These are phyloP conservation scores for Yamadazyma pseudoaaseri DNA, from an alignment of 1,139 yeast genomes.

Conservation along the genomic window DNA sequence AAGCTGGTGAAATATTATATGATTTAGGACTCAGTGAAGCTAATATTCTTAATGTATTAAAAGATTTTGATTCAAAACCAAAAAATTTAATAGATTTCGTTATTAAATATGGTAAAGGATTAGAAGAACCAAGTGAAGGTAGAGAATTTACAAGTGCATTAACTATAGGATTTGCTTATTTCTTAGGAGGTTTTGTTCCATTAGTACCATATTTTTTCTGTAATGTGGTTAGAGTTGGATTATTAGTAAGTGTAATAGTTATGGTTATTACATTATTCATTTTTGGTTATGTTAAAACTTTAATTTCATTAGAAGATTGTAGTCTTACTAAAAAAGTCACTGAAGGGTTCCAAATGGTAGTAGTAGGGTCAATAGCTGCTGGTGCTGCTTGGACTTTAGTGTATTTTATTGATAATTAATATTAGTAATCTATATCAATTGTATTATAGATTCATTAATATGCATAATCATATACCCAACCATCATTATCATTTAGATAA, in stretches of 20 bases:
- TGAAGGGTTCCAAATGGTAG: slow-evolving; percentile 89
- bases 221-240: slow-evolving; percentile 68
- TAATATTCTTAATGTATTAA: slow-evolving; percentile 63
- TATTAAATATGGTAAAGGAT: slow-evolving; percentile 69
- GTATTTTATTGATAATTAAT: slow-evolving; percentile 57
- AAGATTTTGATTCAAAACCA: slow-evolving; percentile 69
- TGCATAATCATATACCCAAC: no score
- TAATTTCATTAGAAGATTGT: slow-evolving; percentile 76
- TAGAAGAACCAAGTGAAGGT: slow-evolving; percentile 80
- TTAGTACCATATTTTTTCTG: slow-evolving; percentile 79
- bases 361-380: slow-evolving; percentile 94
- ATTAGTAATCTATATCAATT: no score
- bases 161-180: slow-evolving; percentile 73
- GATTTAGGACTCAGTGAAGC: slow-evolving; percentile 69
- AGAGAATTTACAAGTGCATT: slow-evolving; percentile 74
- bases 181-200: slow-evolving; percentile 81
- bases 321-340: slow-evolving; percentile 56
- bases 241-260: slow-evolving; percentile 69
- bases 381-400: slow-evolving; percentile 96
- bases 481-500: background rate
- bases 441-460: no score
- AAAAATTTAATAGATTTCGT: slow-evolving; percentile 68
- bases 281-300: slow-evolving; percentile 85
- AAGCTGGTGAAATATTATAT: slow-evolving; percentile 68
- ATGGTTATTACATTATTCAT: slow-evolving; percentile 84